Base-by-base conservation (phyloP, 768 basidiomycete genomes). In the Trametes cingulata region DNA sequence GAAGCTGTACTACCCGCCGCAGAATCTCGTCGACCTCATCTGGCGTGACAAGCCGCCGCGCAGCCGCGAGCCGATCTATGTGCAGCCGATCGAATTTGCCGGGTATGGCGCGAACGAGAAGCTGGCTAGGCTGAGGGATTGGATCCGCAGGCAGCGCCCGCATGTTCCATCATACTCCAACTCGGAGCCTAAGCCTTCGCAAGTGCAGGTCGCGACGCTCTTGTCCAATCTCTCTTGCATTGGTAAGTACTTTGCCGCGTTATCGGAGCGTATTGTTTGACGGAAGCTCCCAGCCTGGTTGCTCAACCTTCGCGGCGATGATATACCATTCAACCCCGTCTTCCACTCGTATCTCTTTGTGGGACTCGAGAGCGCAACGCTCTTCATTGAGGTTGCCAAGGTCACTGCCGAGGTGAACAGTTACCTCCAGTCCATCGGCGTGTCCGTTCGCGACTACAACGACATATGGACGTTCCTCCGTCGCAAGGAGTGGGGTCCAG, bases 311-410 rank as follows among this genome's bases (percentile, higher is more conserved):
- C 88, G 96, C 49, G 95, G 95, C 36, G 82, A 84, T 2, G 95
- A 98, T 68, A 87, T 98, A 47, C 92, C 93, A 0, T 92, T 86
- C 78, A 95, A 93, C 70, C 96, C 96, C 0, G 82, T 98, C 9
- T 96, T 97, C 77, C 90, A 90, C 52, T 83, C 90, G 0, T 98
- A 96, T 69, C 74, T 95, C 19, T 91, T 87, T 67, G 79, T 98
- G 40, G 81, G 86, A 3, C 70, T 83, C 9, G 77, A 86, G 13
- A 72, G 71, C n/a, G 78, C 83, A 6, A 77, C 86, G n/a, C 74
- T 96, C 10, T 96, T 96, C 77, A 76, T 95, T 39, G 93, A 95
- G 63, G 65, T 75, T 40, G 72, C 72, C 54, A 91, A 96, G 68
- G 75, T 91, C 17, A 77, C 80, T 10, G 74, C 79, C 0, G 82